Evolutionary conservation across 768 basidiomycete genomes (phyloP).

Genomic region (Russula sp.): DNA sequence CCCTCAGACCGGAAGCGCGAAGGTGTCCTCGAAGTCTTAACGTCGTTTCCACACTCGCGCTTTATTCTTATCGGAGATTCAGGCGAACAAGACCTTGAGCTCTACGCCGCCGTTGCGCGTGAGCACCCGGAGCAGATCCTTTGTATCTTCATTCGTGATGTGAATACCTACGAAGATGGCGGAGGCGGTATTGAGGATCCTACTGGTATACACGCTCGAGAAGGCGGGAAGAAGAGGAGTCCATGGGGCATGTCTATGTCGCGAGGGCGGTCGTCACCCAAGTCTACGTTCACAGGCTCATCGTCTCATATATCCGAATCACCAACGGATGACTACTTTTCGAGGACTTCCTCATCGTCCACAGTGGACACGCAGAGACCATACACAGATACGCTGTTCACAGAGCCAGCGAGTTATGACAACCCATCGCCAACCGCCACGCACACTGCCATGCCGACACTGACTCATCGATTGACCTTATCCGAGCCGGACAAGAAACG

Average conservation of each 20-base stretch:
- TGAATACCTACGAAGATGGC: constrained; percentile 33
- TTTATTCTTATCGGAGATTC: constrained; percentile 90
- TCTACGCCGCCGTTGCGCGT: constrained; percentile 71
- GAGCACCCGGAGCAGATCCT: constrained; percentile 64
- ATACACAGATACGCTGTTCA: background rate
- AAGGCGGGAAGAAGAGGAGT: background rate
- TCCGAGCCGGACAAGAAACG: constrained; percentile 51
- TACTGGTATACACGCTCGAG: constrained; percentile 36
- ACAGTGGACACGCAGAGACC: background rate
- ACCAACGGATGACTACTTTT: background rate
- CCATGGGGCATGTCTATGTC: background rate
- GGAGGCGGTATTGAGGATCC: constrained; percentile 49
- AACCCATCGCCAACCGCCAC: background rate
- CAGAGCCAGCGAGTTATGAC: constrained; percentile 13
- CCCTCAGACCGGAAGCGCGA: constrained; percentile 78
- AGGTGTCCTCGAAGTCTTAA: constrained; percentile 70
- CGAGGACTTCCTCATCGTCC: background rate
- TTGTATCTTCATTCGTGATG: constrained; percentile 81
- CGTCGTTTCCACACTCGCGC: constrained; percentile 60
- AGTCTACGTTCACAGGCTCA: background rate
- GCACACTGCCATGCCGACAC: background rate
- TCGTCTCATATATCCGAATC: constrained; percentile 2
- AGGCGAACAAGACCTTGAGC: constrained; percentile 92
- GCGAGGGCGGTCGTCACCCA: constrained; percentile 5
- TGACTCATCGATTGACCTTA: constrained; percentile 21